Evolutionary conservation across 352 stramenopile genomes (phyloP).

Genomic region (Phytophthora vignae): DNA sequence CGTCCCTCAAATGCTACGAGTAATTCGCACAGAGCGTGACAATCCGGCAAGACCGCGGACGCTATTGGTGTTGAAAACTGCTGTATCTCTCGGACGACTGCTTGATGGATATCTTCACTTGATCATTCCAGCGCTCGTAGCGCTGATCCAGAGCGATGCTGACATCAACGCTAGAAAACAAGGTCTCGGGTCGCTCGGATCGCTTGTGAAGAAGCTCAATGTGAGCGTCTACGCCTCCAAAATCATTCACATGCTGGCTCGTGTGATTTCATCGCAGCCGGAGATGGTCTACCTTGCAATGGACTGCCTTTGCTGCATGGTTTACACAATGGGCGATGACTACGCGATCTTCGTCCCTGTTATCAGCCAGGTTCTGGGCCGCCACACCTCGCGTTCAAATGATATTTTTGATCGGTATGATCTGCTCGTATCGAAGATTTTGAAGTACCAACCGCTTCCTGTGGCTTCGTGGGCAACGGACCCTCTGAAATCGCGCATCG

Average conservation of each 20-base stretch:
- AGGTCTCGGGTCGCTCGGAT: conserved; percentile 80
- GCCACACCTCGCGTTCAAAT: conserved; percentile 71
- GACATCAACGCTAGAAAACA: conserved; percentile 86
- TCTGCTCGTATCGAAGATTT: conserved; percentile 87
- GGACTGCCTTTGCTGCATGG: conserved; percentile 90
- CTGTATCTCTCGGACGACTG: conserved; percentile 76
- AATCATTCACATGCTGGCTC: conserved; percentile 91
- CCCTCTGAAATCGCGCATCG: conserved; percentile 57
- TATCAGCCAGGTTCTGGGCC: conserved; percentile 83
- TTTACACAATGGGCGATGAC: conserved; percentile 91
- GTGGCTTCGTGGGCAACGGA: conserved; percentile 86
- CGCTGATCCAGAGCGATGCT: conserved; percentile 85
- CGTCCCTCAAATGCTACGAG: conserved; percentile 88
- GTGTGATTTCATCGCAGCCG: conserved; percentile 82
- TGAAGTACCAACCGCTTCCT: conserved; percentile 88
- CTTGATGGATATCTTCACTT: conserved; percentile 88
- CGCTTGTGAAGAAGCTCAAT: conserved; percentile 91
- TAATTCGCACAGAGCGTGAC: conserved; percentile 85
- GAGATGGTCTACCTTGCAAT: conserved; percentile 89
- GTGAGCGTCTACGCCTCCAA: conserved; percentile 90
- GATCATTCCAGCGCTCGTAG: conserved; percentile 84
- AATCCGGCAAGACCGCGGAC: conserved; percentile 72
- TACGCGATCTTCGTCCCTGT: conserved; percentile 91
- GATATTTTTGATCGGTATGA: conserved; percentile 92
- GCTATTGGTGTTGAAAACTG: conserved; percentile 80